Percentiles rank a stretch among this genome's conserved stretches.
These are phyloP conservation scores for Fusarium clavum DNA, from an alignment of 2,329 filamentous ascomycete genomes.

Conservation along the genomic window DNA sequence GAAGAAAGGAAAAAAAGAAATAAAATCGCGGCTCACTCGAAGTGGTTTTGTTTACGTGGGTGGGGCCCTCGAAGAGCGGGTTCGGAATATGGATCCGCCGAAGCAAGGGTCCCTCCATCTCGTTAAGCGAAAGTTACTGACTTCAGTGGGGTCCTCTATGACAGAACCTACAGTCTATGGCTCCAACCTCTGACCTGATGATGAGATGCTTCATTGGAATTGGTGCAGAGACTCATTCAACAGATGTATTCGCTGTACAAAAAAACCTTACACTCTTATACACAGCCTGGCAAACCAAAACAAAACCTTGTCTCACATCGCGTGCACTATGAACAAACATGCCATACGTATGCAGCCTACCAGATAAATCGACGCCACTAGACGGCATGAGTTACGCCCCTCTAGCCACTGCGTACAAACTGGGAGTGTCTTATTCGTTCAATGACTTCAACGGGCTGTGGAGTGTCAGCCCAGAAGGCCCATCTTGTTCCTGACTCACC, in stretches of 20 bases:
- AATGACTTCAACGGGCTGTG: slow-evolving; percentile 4
- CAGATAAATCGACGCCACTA: background rate
- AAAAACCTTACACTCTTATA: background rate
- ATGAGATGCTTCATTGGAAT: background rate
- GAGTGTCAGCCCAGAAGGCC: background rate
- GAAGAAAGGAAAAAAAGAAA: slow-evolving; percentile 47
- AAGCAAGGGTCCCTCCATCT: slow-evolving; percentile 1
- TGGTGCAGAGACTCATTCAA: background rate
- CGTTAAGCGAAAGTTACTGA: background rate
- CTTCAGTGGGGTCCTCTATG: background rate
- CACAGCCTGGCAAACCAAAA: background rate
- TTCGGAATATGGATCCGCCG: slow-evolving; percentile 47
- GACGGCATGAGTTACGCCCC: slow-evolving; percentile 4
- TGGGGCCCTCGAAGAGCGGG: slow-evolving; percentile 10
- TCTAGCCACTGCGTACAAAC: slow-evolving; percentile 37
- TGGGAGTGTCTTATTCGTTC: slow-evolving; percentile 32
- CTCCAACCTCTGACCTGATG: background rate
- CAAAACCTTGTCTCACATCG: slow-evolving; percentile 19
- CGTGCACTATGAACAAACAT: slow-evolving; percentile 27
- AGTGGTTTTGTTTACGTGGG: slow-evolving; percentile 32
- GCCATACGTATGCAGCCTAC: background rate
- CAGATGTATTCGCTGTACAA: background rate
- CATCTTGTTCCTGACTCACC: slow-evolving; percentile 15
- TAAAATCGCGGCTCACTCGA: slow-evolving; percentile 11
- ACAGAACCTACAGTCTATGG: background rate